Evolutionary conservation across 257 asterid species (phyloP), one percentile per base, ranked within the genome.

Genomic region (Ocimum tenuiflorum): DNA sequence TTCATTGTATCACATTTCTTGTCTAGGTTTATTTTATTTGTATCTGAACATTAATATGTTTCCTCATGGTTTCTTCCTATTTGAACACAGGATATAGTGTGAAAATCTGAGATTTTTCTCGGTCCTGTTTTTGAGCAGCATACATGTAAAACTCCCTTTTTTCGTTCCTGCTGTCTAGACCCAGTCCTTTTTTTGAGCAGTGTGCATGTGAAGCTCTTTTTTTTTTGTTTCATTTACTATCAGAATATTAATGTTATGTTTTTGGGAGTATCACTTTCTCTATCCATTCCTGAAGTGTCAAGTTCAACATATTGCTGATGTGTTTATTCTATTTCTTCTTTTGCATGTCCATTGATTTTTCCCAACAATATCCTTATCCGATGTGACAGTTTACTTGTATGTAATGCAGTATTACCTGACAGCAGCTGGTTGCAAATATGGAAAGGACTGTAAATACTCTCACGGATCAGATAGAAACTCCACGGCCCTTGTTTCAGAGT

Each of bases 351-450:
- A 41, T 67, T 36, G 29, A 51, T 52, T 73, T 12, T 27, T 35
- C 49, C 10, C 3, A 27, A 27, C 43, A 41, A 23, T 19, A 7
- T 58, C 24, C 35, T 59, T 67, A 67, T 65, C 69, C 60, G 48
- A 64, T 70, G 51, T 73, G 62, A 39, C 58, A 15, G 4, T 29
- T 12, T 65, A 61, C 53, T 61, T 59, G 53, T 63, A 45, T 59
- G 72, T 11, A 48, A 57, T 86, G 84, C 90, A 91, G 97, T 91
- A 83, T 77, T 86, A 79, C 81, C 60, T 83, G 74, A 77, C 88
- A 8, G 50, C 86, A 14, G 94, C 79, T 15, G 97, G 96, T 35
- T 91, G 97, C 89, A 86, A 73, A 71, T 80, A 82, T 73, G 96
- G 96, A 41, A 72, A 72, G 35, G 71, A 77, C 67, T 88, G 97